phyloP scores from a whole-genome alignment of 257 asterid species.

The Solanum bukasovii region DNA sequence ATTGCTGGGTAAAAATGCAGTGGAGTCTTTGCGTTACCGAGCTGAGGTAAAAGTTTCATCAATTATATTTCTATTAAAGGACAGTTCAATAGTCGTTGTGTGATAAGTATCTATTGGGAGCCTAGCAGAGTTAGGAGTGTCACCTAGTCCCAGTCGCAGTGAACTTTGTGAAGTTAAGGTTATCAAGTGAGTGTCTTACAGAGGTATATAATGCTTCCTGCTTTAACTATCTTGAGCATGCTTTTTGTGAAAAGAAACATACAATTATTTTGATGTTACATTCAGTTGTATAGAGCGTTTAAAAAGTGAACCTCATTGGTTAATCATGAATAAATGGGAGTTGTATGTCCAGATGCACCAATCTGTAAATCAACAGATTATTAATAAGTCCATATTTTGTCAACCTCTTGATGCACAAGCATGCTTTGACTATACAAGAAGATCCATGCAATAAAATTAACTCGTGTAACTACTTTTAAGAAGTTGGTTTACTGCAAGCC shows the following conservation, averaged over 20 bases:
- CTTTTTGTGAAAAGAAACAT: not conserved
- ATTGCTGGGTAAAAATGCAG: slow-evolving; percentile 70
- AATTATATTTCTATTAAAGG: not conserved
- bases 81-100: not conserved
- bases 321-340: not conserved
- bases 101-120: not conserved
- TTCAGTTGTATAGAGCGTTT: not conserved
- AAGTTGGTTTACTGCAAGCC: not conserved
- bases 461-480: not conserved
- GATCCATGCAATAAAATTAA: not conserved
- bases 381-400: not conserved
- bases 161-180: not conserved
- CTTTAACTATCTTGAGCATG: not conserved
- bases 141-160: not conserved
- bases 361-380: not conserved
- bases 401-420: not conserved
- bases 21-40: slow-evolving; percentile 87
- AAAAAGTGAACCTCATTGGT: not conserved
- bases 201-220: not conserved
- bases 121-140: not conserved
- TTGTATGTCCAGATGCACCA: not conserved
- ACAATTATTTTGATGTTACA: not conserved
- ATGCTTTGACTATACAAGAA: not conserved
- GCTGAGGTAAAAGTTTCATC: slow-evolving; percentile 58
- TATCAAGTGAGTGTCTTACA: not conserved